These are phyloP conservation scores for Hymenochaete sp. DNA, from an alignment of 1,284 basidiomycete genomes.

Conservation along the genomic window DNA sequence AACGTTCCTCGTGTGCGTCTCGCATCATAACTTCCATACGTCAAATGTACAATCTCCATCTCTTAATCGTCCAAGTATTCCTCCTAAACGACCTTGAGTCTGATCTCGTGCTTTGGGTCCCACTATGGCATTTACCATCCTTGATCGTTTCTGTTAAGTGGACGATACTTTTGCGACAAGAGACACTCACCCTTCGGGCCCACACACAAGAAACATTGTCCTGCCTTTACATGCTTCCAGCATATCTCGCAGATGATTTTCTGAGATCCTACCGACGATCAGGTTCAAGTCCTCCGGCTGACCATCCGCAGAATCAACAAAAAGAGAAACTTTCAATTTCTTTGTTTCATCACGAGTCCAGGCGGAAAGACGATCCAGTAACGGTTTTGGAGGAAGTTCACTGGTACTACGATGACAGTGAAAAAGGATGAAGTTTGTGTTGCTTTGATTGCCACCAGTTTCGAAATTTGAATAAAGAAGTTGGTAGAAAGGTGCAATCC, in stretches of 20 bases:
- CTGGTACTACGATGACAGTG: slow-evolving; percentile 54
- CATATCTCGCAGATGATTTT: slow-evolving; percentile 18
- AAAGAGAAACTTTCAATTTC: slow-evolving; percentile 47
- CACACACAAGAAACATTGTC: slow-evolving; percentile 64
- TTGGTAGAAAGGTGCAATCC: slow-evolving; percentile 75
- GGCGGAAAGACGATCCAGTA: slow-evolving; percentile 42
- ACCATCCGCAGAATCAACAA: slow-evolving; percentile 46
- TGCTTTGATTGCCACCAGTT: slow-evolving; percentile 23
- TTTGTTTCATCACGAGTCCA: slow-evolving; percentile 43
- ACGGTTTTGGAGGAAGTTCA: slow-evolving; percentile 56
- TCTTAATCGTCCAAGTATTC: slow-evolving; percentile 45
- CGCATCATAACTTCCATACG: slow-evolving; percentile 57
- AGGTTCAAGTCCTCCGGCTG: slow-evolving; percentile 24
- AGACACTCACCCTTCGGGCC: slow-evolving; percentile 59
- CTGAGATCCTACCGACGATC: slow-evolving; percentile 46
- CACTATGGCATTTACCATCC: slow-evolving; percentile 67
- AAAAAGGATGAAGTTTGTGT: slow-evolving; percentile 57
- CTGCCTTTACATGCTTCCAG: slow-evolving; percentile 27
- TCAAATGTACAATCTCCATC: slow-evolving; percentile 27
- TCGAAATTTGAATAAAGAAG: slow-evolving; percentile 37
- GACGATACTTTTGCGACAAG: not conserved
- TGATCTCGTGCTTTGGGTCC: slow-evolving; percentile 69
- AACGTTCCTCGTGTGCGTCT: not conserved
- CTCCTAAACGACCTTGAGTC: slow-evolving; percentile 64
- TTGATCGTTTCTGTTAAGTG: slow-evolving; percentile 25